These are phyloP conservation scores for Phaeoacremonium minimum DNA, from an alignment of 2,329 filamentous ascomycete species.

Conservation along the genomic window DNA sequence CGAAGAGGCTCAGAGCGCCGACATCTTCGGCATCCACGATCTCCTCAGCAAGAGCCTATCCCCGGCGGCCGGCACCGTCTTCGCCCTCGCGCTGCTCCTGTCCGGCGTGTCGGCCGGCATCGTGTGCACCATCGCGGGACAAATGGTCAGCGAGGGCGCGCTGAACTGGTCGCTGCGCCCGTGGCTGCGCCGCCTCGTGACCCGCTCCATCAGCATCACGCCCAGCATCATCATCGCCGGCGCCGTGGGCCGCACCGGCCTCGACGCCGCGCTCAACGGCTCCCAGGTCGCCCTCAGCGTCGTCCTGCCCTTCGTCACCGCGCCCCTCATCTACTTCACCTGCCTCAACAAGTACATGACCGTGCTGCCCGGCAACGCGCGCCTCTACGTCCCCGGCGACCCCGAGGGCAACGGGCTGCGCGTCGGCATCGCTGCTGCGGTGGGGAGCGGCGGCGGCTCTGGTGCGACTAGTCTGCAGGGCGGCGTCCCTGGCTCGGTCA, in stretches of 20 bases:
- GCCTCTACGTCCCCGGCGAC: constrained; percentile 21
- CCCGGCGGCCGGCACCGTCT: constrained; percentile 75
- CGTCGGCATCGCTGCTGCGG: no score
- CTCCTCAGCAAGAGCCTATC: constrained; percentile 67
- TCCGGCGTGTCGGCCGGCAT: constrained; percentile 80
- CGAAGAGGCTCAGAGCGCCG: constrained; percentile 58
- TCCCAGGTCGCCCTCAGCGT: constrained; percentile 76
- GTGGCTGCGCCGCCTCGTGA: constrained; percentile 75
- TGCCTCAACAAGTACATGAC: constrained; percentile 78
- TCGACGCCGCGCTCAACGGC: constrained; percentile 68
- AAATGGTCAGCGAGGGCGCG: constrained; percentile 85
- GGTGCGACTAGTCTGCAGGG: no score
- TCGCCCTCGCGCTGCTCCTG: constrained; percentile 74
- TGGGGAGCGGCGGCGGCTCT: not conserved
- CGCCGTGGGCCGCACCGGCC: constrained; percentile 66
- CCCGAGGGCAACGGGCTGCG: constrained; percentile 3
- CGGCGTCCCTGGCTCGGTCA: no score
- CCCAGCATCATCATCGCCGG: constrained; percentile 81
- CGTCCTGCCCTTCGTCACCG: constrained; percentile 76
- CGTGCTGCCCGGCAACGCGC: constrained; percentile 43
- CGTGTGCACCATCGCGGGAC: constrained; percentile 83
- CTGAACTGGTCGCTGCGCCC: constrained; percentile 70
- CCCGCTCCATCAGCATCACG: constrained; percentile 74
- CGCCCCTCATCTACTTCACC: constrained; percentile 82
- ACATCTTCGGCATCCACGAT: constrained; percentile 79